A percentile compares a stretch with the other conserved stretches of the same genome.
Conservation (phyloP, 805 yeast species). For the Candida yuanshanica region DNA sequence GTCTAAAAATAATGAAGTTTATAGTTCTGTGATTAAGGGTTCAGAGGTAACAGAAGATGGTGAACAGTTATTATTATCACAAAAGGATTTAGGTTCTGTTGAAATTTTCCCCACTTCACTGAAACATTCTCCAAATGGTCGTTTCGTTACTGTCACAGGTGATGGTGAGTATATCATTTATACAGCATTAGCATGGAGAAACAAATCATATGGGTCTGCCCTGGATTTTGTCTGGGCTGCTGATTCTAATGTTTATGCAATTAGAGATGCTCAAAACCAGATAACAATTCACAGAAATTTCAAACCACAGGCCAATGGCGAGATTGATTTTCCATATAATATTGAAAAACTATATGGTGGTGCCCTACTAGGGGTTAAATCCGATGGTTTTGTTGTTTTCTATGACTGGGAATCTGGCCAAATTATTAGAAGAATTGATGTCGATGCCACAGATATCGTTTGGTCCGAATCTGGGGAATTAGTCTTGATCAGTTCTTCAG, state of each 20-base stretch:
- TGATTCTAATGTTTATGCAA: slow-evolving; percentile 82
- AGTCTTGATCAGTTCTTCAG: slow-evolving; percentile 66
- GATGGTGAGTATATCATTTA: slow-evolving; percentile 96
- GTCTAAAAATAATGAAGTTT: slow-evolving; percentile 83
- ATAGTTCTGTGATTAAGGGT: slow-evolving; percentile 73
- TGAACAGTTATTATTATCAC: slow-evolving; percentile 66
- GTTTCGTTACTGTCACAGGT: slow-evolving; percentile 94
- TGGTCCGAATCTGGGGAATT: slow-evolving; percentile 96
- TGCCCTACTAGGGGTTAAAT: slow-evolving; percentile 76
- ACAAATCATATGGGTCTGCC: slow-evolving; percentile 87
- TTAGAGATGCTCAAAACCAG: slow-evolving; percentile 59
- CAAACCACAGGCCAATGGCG: slow-evolving; percentile 63
- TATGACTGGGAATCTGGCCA: slow-evolving; percentile 91
- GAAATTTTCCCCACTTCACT: slow-evolving; percentile 88
- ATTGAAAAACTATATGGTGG: slow-evolving; percentile 86
- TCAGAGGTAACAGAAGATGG: slow-evolving; percentile 70
- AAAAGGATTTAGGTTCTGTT: slow-evolving; percentile 89
- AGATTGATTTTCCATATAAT: slow-evolving; percentile 59
- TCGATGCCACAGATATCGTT: slow-evolving; percentile 70
- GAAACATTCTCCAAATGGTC: slow-evolving; percentile 93
- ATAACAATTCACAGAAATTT: slow-evolving; percentile 79
- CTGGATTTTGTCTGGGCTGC: slow-evolving; percentile 92
- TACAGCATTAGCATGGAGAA: slow-evolving; percentile 97
- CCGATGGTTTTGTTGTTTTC: slow-evolving; percentile 79
- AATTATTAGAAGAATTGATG: slow-evolving; percentile 84